A percentile compares a stretch with the other conserved stretches of the same genome.
Conservation (phyloP, 495 filamentous ascomycete species). For the Cairneyella variabilis region DNA sequence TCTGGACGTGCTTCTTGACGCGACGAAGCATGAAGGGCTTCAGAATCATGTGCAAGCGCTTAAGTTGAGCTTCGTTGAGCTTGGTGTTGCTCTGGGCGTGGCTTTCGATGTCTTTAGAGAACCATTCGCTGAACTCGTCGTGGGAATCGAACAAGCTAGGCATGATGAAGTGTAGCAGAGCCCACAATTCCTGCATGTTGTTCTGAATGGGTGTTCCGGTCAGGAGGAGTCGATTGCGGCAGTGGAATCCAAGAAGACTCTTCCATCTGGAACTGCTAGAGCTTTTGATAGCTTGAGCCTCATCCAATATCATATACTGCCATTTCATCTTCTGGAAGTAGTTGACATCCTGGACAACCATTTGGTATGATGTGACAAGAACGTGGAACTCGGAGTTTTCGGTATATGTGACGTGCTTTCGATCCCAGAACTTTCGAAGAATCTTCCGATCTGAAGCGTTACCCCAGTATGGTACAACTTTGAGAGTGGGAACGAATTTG, state of each 20-base stretch:
- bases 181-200: conserved; percentile 99
- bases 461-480: conserved; percentile 96
- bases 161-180: conserved; percentile 98
- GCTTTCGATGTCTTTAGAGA: conserved; percentile 98
- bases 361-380: conserved; percentile 92
- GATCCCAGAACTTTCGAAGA: conserved; percentile 97
- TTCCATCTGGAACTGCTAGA: conserved; percentile 97
- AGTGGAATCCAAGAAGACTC: conserved; percentile 87
- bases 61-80: conserved; percentile 94
- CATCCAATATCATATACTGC: conserved; percentile 99
- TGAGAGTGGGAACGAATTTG: conserved; percentile 87
- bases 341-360: conserved; percentile 90
- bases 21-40: conserved; percentile 99
- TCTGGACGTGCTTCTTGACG: conserved; percentile 98
- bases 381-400: conserved; percentile 94
- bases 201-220: conserved; percentile 99
- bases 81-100: conserved; percentile 98
- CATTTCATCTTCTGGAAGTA: conserved; percentile 99
- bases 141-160: conserved; percentile 96
- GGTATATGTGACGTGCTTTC: conserved; percentile 92
- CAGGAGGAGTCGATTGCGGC: conserved; percentile 88
- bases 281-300: conserved; percentile 98
- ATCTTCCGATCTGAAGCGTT: conserved; percentile 92
- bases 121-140: conserved; percentile 99
- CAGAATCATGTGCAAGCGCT: conserved; percentile 95